These are phyloP conservation scores for Colletotrichum chlorophyti DNA, from an alignment of 2,329 filamentous ascomycete genomes.

Conservation along the genomic window DNA sequence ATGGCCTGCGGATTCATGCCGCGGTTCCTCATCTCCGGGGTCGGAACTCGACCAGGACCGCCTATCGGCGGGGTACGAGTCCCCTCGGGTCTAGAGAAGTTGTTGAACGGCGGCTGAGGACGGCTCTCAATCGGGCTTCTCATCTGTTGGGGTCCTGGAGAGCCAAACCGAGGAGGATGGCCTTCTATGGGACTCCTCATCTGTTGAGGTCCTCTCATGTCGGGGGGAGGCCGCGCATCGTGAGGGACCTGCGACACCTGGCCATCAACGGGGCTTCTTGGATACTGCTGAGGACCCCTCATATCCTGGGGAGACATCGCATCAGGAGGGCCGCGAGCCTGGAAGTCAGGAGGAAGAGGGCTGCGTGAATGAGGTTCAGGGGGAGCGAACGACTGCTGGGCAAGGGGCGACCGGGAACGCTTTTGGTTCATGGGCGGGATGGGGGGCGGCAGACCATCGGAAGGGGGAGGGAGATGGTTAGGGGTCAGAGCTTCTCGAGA, in stretches of 20 bases:
- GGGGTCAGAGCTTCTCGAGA: slow-evolving; percentile 60
- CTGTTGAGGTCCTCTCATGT: background rate
- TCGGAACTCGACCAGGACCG: slow-evolving; percentile 21
- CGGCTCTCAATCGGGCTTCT: slow-evolving; percentile 1
- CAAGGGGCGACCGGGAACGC: slow-evolving; percentile 54
- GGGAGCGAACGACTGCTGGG: slow-evolving; percentile 41
- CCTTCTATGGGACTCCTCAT: slow-evolving; percentile 12
- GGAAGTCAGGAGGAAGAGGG: slow-evolving; percentile 38
- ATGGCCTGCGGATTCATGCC: slow-evolving; percentile 34
- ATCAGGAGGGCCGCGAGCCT: slow-evolving; percentile 20
- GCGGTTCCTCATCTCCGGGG: slow-evolving; percentile 32
- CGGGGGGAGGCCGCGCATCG: background rate
- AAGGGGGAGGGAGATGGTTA: slow-evolving; percentile 39
- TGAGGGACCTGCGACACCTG: background rate
- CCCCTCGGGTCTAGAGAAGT: slow-evolving; percentile 29
- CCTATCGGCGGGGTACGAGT: slow-evolving; percentile 26
- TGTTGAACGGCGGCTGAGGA: slow-evolving; percentile 29
- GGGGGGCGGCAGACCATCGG: slow-evolving; percentile 48
- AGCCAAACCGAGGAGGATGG: background rate
- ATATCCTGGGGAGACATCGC: background rate
- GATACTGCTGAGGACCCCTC: background rate
- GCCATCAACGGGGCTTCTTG: background rate
- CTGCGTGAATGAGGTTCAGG: slow-evolving; percentile 40
- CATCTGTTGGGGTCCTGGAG: slow-evolving; percentile 18
- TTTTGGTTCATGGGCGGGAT: slow-evolving; percentile 47